Evolutionary conservation across 1,284 basidiomycete genomes (phyloP), one percentile per base, ranked within the genome.

Genomic region (Rhodotorula sp.): DNA sequence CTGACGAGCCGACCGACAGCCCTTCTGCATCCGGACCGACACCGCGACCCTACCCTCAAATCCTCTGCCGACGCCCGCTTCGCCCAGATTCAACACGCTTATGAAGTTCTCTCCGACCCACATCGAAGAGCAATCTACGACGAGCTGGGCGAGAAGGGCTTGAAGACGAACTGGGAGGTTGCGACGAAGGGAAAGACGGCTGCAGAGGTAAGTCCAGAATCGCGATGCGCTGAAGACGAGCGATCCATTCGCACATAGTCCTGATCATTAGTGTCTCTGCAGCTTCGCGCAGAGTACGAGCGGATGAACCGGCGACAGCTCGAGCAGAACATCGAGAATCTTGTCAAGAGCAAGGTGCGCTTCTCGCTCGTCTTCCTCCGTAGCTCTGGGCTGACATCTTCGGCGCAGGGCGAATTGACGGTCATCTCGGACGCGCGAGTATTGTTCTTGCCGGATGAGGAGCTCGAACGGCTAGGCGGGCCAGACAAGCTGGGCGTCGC

Each of bases 11-110:
- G 13, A 13, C 28, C 5, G 31, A n/a, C 62, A 53, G 78, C 91
- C n/a, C 80, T 88, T n/a, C 89, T 91, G 67, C 90, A 92, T 75
- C 91, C 91, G 5, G 91, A 93, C 83, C 91, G 89, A 77, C 89
- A 92, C 71, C 83, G 81, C n/a, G 85, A 86, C 75, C 83, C 86
- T 62, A 77, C 80, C 8, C 81, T 84, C 67, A 88, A 86, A 78
- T 83, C 81, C 48, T 83, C 85, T 1, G 89, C 90, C 4, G 84
- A 86, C 34, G 82, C 84, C 56, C 83, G 84, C 60, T 92, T 92
- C 73, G 83, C 89, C 34, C 86, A 89, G 76, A 83, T 92, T 24
- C 89, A 91, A 73, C 88, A 87, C 72, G 89, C 73, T 9, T 75
- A 65, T 54, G 80, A 81, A 67, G 76, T 91, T 47, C 80, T 92